Evolutionary conservation across 2,329 filamentous ascomycete genomes (phyloP).

Genomic region (Penicillium sp.): DNA sequence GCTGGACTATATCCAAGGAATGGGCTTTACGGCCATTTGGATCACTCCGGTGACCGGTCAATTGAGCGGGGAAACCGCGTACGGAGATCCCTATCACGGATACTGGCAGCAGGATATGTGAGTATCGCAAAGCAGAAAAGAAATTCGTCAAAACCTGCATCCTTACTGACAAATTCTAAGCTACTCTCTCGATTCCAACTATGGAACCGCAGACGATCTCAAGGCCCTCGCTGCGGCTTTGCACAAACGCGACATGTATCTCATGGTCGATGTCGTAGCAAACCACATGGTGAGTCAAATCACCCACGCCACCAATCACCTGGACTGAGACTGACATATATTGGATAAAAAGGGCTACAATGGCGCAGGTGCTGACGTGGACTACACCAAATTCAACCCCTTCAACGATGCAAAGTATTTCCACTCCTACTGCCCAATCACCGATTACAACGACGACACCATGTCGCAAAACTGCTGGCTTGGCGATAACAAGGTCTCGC

Average conservation of each 20-base stretch:
- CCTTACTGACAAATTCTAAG: constrained; percentile 9
- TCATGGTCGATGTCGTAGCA: constrained; percentile 53
- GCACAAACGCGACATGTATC: constrained; percentile 50
- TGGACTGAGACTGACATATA: constrained; percentile 4
- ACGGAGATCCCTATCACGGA: constrained; percentile 42
- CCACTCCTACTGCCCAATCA: constrained; percentile 50
- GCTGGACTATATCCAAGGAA: constrained; percentile 44
- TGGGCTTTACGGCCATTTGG: constrained; percentile 45
- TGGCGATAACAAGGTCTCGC: constrained; percentile 46
- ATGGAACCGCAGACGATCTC: constrained; percentile 53
- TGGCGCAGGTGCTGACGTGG: constrained; percentile 41
- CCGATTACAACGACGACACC: constrained; percentile 46
- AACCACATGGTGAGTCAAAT: constrained; percentile 14
- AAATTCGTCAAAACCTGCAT: background rate
- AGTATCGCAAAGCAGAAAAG: background rate
- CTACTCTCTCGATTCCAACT: constrained; percentile 49
- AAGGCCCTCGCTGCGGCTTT: constrained; percentile 48
- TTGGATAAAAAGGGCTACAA: constrained; percentile 35
- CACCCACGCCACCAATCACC: background rate
- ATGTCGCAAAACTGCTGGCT: constrained; percentile 46
- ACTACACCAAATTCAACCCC: constrained; percentile 47
- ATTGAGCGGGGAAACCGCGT: constrained; percentile 28
- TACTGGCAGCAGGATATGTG: constrained; percentile 45
- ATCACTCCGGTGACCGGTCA: constrained; percentile 41
- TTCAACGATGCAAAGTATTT: constrained; percentile 53